Percentiles rank a stretch among this genome's conserved stretches.
Conservation (phyloP, 345 rosid species). For the Bretschneidera sinensis region DNA sequence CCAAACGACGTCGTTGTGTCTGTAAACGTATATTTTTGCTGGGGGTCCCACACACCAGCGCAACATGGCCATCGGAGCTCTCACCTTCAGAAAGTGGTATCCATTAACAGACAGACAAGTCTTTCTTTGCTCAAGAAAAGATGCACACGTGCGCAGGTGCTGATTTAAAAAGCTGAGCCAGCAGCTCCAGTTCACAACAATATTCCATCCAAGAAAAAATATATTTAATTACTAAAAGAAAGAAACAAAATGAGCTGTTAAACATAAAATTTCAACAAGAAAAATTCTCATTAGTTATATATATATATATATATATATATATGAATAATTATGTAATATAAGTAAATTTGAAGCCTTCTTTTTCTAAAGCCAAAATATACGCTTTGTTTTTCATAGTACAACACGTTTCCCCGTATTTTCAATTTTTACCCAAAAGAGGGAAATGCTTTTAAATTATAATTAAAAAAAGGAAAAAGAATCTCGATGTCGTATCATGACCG, state of each 20-base stretch:
- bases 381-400: constrained; percentile 30
- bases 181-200: constrained; percentile 11
- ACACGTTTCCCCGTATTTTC: constrained; percentile 32
- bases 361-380: constrained; percentile 7
- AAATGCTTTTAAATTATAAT: constrained; percentile 4
- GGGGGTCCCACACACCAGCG: too few relatives aligned
- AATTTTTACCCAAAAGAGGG: constrained; percentile 13
- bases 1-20: too few relatives aligned
- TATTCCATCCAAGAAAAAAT: too few relatives aligned
- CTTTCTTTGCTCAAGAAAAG: constrained; percentile 9
- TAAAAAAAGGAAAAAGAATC: constrained; percentile 4
- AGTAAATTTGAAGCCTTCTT: neutral
- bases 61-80: too few relatives aligned
- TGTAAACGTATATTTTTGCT: too few relatives aligned
- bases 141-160: constrained; percentile 49
- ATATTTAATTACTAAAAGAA: neutral
- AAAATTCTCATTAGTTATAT: too few relatives aligned
- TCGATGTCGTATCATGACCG: constrained; percentile 40
- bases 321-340: constrained; percentile 12
- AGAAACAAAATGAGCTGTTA: constrained; percentile 3
- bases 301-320: neutral
- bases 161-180: constrained; percentile 30
- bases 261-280: neutral
- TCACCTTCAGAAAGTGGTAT: neutral
- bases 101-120: too few relatives aligned